Conservation (phyloP, 192 early-diverging fungal genomes). For the Linnemannia schmuckeri region DNA sequence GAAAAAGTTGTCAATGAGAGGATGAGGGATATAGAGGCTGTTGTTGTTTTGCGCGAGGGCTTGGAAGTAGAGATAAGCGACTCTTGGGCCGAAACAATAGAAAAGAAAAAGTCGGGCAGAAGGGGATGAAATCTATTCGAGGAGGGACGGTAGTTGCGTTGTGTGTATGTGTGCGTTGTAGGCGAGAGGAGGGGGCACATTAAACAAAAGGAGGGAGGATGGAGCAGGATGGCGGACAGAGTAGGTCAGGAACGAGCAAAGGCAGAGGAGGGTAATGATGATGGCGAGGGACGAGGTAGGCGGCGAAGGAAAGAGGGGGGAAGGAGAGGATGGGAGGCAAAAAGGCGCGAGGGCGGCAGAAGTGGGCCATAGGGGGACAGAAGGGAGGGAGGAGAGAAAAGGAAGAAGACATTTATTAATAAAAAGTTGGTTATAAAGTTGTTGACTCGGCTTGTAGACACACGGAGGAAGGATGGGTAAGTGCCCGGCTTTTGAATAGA, state of each 20-base stretch:
- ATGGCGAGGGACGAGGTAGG: not conserved
- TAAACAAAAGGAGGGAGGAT: not conserved
- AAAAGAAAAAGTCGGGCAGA: not conserved
- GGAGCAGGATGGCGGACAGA: not conserved
- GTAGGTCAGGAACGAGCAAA: not conserved
- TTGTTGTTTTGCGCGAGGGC: not conserved
- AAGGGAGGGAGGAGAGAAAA: not conserved
- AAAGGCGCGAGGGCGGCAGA: not conserved
- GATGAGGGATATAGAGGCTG: not conserved
- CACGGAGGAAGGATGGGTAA: not conserved
- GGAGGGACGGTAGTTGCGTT: not conserved
- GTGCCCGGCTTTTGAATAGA: not conserved
- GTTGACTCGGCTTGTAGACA: not conserved
- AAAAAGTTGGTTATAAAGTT: not conserved
- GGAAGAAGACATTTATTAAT: conserved; percentile 22
- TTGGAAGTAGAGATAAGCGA: not conserved
- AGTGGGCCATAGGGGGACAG: not conserved
- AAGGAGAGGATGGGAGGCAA: not conserved
- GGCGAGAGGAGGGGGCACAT: not conserved
- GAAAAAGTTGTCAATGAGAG: conserved; percentile 11
- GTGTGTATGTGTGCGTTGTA: not conserved
- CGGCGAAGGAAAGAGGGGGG: not conserved
- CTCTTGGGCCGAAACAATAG: not conserved
- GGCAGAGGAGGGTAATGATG: not conserved
- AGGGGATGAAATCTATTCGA: conserved; percentile 13